Conservation (phyloP, 352 stramenopile genomes). For the Phytophthora meadii region DNA sequence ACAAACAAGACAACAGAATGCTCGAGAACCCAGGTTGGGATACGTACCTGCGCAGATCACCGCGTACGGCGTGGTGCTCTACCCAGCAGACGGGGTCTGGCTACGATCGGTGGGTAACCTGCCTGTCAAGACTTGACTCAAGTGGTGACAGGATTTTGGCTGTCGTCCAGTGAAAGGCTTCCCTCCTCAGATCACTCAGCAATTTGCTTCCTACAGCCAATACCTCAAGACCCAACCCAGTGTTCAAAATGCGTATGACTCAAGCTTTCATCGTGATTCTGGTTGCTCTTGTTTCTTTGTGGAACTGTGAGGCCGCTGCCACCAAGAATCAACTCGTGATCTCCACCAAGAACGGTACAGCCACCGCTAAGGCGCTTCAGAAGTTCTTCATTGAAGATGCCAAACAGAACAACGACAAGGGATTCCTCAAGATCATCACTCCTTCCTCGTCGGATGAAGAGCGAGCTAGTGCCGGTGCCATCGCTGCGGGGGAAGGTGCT, state of each 20-base stretch:
- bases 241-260: conserved; percentile 13
- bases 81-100: conserved; percentile 5
- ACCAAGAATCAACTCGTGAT: conserved; percentile 22
- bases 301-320: conserved; percentile 2
- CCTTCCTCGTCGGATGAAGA: conserved; percentile 12
- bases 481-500: conserved; percentile 12
- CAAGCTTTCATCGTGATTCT: conserved; percentile 13
- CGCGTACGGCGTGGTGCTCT: neutral
- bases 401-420: conserved; percentile 13
- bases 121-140: no score
- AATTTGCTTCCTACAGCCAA: conserved; percentile 13
- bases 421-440: conserved; percentile 22
- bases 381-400: conserved; percentile 21
- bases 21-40: conserved; percentile 13
- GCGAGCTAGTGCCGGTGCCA: conserved; percentile 7
- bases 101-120: conserved; percentile 1
- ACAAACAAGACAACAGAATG: conserved; percentile 19
- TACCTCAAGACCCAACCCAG: neutral
- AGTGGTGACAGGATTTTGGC: neutral
- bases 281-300: neutral
- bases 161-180: conserved; percentile 5
- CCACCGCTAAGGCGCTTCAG: conserved; percentile 18
- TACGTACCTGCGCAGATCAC: conserved; percentile 12
- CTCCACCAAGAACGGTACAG: conserved; percentile 11
- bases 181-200: conserved; percentile 12